Conservation (phyloP, 225 moss, liverwort and hornwort genomes). For the Neckera pumila region DNA sequence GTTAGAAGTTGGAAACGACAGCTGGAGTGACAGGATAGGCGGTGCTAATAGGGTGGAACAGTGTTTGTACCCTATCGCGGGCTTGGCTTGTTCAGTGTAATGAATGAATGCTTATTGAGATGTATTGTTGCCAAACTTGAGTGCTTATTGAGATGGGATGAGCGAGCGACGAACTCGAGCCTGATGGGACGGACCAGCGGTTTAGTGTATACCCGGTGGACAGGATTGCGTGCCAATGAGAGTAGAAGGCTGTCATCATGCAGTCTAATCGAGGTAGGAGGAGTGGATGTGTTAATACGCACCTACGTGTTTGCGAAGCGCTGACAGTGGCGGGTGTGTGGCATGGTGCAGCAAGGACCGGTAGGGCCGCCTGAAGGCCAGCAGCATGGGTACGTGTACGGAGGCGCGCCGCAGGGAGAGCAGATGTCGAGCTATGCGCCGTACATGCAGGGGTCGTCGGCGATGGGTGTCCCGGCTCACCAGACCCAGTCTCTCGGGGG, state of each 20-base stretch:
- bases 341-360: constrained; percentile 45
- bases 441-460: constrained; percentile 66
- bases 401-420: constrained; percentile 71
- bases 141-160: background rate
- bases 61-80: background rate
- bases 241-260: background rate
- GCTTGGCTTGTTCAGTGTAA: background rate
- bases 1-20: background rate
- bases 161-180: constrained; percentile 3
- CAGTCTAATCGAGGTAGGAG: background rate
- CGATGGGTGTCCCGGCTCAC: constrained; percentile 75
- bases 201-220: background rate
- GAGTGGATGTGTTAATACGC: background rate
- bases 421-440: constrained; percentile 60
- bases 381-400: constrained; percentile 85
- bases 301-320: background rate
- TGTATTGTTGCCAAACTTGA: background rate
- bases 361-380: constrained; percentile 84
- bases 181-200: background rate
- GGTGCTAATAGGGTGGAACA: background rate
- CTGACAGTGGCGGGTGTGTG: constrained; percentile 5
- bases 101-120: background rate
- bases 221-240: background rate
- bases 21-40: background rate
- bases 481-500: constrained; percentile 50